Base-by-base conservation (phyloP, 768 basidiomycete genomes). In the Xerocomellus dryophilus region DNA sequence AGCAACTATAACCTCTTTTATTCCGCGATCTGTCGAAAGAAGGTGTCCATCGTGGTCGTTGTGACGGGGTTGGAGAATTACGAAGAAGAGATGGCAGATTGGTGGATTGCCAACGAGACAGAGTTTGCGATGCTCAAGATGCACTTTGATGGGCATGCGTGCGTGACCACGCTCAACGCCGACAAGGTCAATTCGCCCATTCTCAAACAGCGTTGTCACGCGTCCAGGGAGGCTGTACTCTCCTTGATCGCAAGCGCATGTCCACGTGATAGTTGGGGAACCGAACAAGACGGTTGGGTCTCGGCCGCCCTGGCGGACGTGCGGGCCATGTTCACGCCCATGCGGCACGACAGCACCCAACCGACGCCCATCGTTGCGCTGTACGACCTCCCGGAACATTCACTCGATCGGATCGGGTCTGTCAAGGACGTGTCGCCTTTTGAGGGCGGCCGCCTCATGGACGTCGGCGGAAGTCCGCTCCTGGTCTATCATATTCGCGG, bases 41-140 rank as follows among this genome's bases (percentile, higher is more conserved):
- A 69, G 46, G 71, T 74, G 1, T 74, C 71, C 27, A 68, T 75
- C 51, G 75, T 72, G 39, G 50, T 62, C 12, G 66, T 75, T 34
- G 62, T 75, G 39, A 75, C 71, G 0, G 74, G 75, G 1, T 44
- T 75, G 56, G 74, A 75, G 61, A 68, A 74, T 50, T 62, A 75
- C 31, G 68, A 67, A 14, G 38, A 31, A 7, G 53, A 65, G 41
- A 71, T 69, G 67, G 43, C 38, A 25, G 58, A 53, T 57, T 71
- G 56, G 75, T 75, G 74, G 75, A 44, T 45, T 14, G 54, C 60
- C 27, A 75, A 76, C 49, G 58, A 61, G 35, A 40, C 38, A 39
- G 69, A 69, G 51, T 62, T 74, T 40, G 35, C 53, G 29, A 36
- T 14, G 43, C 62, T 68, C 54, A 65, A 63, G 35, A 69, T 76